Evolutionary conservation across 441 rosid species (phyloP), one percentile per base, ranked within the genome.

Genomic region (Cnidoscolus chayamansa): DNA sequence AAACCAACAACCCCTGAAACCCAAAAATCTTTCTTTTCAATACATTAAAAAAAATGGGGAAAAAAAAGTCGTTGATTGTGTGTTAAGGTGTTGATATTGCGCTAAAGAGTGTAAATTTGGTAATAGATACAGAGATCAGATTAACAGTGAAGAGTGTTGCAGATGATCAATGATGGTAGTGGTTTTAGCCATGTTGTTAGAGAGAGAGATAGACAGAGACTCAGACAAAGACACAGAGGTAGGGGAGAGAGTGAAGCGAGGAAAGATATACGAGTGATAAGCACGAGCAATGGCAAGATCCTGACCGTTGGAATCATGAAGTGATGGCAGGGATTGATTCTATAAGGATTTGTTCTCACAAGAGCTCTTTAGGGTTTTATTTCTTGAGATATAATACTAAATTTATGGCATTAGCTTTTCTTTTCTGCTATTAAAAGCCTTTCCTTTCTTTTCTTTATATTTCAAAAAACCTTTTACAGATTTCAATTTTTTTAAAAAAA

Each of bases 241-340:
- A 37, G 17, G 20, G 49, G 20, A n/a, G 67, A 15, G 55, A 74
- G 73, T 59, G 78, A 47, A 68, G 78, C 31, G 81, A 48, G 68
- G 63, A n/a, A 74, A 65, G 61, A 47, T 63, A 47, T 63, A 68
- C 37, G 81, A 77, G 78, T 84, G 82, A 84, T 79, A 81, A 83
- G 83, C 82, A 68, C 75, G 12, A 75, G 62, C 43, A 13, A 51
- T 66, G 74, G 81, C 66, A 19, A 45, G 74, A 76, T 75, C 67
- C 37, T 49, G 9, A 16, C 84, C 87, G 83, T 84, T 70, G 75
- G 79, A 86, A 82, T 17, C 12, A 0, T 53, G 20, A 58, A 58
- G 11, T 61, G 78, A 86, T 83, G 83, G 84, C 49, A 8, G 7
- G 48, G 83, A 85, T 85, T 69, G 71, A 74, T 75, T 76, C 74